A percentile compares a stretch with the other conserved stretches of the same genome.
Conservation (phyloP, 1,139 yeast genomes). For the Zhuliangozyma parablackwelliae region DNA sequence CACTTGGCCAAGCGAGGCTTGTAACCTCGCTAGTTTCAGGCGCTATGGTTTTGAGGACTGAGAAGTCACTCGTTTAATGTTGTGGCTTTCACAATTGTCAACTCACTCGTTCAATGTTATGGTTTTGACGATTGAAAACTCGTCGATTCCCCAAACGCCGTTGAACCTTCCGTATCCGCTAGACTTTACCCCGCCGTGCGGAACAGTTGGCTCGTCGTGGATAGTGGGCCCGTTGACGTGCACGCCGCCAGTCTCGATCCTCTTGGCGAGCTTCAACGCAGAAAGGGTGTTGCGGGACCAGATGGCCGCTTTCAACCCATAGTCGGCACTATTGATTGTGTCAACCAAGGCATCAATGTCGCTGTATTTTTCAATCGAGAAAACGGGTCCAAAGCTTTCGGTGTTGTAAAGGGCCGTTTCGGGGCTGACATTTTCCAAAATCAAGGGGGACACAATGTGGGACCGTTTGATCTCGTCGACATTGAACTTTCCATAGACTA, state of each 20-base stretch:
- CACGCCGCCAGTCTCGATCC: conserved; percentile 44
- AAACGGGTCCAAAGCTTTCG: conserved; percentile 50
- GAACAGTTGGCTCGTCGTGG: conserved; percentile 46
- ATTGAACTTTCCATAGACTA: conserved; percentile 20
- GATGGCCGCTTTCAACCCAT: conserved; percentile 53
- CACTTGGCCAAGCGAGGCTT: conserved; percentile 62
- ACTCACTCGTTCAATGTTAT: conserved; percentile 19
- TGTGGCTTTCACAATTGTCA: conserved; percentile 14
- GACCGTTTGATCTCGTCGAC: conserved; percentile 5
- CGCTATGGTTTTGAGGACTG: conserved; percentile 8
- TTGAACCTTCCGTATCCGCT: conserved; percentile 54
- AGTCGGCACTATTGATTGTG: conserved; percentile 24
- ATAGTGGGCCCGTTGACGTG: conserved; percentile 49
- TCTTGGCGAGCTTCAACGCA: conserved; percentile 35
- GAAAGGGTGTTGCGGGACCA: conserved; percentile 45
- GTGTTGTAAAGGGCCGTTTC: conserved; percentile 27
- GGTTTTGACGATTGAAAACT: conserved; percentile 22
- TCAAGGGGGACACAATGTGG: conserved; percentile 22
- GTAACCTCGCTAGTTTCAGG: conserved; percentile 21
- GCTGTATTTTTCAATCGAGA: conserved; percentile 29
- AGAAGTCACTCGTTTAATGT: conserved; percentile 38
- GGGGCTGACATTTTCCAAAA: conserved; percentile 31
- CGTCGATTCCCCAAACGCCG: conserved; percentile 47
- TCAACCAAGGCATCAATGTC: conserved; percentile 27
- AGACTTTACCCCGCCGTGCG: conserved; percentile 53